These are phyloP conservation scores for Trichosporon sp. DNA, from an alignment of 1,284 basidiomycete species.

Conservation along the genomic window DNA sequence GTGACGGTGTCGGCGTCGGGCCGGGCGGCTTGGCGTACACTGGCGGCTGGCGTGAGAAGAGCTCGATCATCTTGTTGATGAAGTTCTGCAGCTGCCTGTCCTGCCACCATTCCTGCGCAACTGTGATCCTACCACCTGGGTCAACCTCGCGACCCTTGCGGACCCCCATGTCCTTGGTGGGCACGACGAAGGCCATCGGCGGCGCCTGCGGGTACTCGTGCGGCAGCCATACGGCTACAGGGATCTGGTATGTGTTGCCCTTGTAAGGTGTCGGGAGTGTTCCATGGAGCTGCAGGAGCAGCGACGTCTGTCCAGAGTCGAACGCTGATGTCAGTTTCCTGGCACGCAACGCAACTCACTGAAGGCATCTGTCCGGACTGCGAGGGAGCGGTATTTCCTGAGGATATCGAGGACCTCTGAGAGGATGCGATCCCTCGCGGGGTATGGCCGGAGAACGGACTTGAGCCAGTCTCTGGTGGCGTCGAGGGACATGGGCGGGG, in stretches of 20 bases:
- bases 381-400: constrained; percentile 65
- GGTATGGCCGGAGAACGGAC: constrained; percentile 69
- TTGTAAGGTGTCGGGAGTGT: constrained; percentile 85
- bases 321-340: constrained; percentile 63
- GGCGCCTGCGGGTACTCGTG: constrained; percentile 76
- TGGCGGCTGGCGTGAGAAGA: constrained; percentile 84
- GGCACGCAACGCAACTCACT: constrained; percentile 62
- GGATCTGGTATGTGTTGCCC: constrained; percentile 84
- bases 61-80: constrained; percentile 56
- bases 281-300: constrained; percentile 87
- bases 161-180: constrained; percentile 90
- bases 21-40: constrained; percentile 74
- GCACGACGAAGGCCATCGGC: constrained; percentile 91
- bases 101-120: constrained; percentile 70
- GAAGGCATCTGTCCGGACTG: constrained; percentile 90
- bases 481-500: constrained; percentile 35
- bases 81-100: constrained; percentile 62
- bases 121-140: constrained; percentile 61
- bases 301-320: constrained; percentile 89
- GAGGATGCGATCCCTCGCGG: constrained; percentile 63
- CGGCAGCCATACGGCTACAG: constrained; percentile 84
- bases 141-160: constrained; percentile 76
- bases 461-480: constrained; percentile 70
- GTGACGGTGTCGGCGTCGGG: constrained; percentile 27
- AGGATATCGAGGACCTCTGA: constrained; percentile 71